phyloP scores from a whole-genome alignment of 345 rosid genomes.

The Syzygium jambos region DNA sequence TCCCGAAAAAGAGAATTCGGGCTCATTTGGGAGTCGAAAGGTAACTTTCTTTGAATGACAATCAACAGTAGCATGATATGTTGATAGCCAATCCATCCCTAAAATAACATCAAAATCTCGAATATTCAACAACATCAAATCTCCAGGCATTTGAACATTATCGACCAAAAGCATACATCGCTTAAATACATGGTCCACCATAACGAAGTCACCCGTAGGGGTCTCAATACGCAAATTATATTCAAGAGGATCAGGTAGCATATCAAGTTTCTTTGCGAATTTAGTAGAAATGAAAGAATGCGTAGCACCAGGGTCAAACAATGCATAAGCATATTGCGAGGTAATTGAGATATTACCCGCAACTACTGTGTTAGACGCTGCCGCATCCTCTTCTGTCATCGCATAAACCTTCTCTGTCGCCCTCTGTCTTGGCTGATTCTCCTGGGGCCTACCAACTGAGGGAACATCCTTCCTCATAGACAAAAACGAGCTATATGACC shows the following conservation, averaged over 20 bases:
- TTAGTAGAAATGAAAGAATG: no score
- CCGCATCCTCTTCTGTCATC: neutral
- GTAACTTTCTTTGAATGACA: neutral
- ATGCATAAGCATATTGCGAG: no score
- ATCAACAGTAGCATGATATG: neutral
- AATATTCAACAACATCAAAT: neutral
- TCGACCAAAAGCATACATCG: neutral
- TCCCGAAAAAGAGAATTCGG: neutral
- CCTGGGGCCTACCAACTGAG: neutral
- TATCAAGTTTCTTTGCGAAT: neutral
- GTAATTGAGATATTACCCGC: no score
- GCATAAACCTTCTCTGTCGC: neutral
- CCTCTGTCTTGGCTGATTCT: neutral
- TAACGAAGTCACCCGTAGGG: neutral
- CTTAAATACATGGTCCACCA: neutral
- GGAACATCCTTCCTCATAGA: no score
- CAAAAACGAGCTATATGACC: no score
- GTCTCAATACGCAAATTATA: neutral
- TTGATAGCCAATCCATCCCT: neutral
- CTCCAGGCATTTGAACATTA: neutral
- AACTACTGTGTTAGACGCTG: neutral
- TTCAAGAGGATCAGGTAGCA: neutral
- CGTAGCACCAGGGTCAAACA: no score
- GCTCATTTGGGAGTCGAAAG: neutral
- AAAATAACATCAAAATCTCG: neutral